Percentiles rank a stretch among this genome's conserved stretches.
These are phyloP conservation scores for Stachybotrys echinatus DNA, from an alignment of 2,329 filamentous ascomycete species.

Conservation along the genomic window DNA sequence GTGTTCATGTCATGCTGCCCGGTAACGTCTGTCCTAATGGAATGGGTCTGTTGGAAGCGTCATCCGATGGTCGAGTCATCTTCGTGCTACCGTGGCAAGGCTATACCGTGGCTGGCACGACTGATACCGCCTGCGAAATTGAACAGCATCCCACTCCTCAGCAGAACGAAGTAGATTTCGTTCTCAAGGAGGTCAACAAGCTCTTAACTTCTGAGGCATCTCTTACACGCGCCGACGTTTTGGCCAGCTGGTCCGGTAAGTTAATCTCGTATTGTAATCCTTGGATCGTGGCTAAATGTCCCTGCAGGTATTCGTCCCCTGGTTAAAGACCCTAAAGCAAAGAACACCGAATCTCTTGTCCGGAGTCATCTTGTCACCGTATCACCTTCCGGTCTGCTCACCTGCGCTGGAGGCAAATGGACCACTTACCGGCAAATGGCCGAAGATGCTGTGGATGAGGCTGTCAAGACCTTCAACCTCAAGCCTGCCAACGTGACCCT, in stretches of 20 bases:
- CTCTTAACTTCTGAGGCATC: conserved; percentile 82
- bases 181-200: conserved; percentile 74
- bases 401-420: conserved; percentile 87
- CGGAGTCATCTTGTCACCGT: conserved; percentile 80
- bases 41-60: conserved; percentile 86
- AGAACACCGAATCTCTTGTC: conserved; percentile 81
- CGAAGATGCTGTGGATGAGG: conserved; percentile 80
- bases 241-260: conserved; percentile 79
- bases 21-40: conserved; percentile 81
- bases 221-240: conserved; percentile 78
- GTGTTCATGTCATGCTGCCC: conserved; percentile 80
- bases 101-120: conserved; percentile 86
- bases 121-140: conserved; percentile 71
- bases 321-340: conserved; percentile 79
- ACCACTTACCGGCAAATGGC: conserved; percentile 93
- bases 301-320: conserved; percentile 62
- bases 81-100: conserved; percentile 94
- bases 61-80: conserved; percentile 83
- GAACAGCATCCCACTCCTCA: conserved; percentile 69
- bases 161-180: conserved; percentile 84
- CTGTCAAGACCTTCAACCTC: conserved; percentile 64
- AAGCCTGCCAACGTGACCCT: conserved; percentile 44
- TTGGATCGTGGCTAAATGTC: conserved; percentile 4
- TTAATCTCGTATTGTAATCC: conserved; percentile 3
- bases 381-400: conserved; percentile 74